Base-by-base conservation (phyloP, 2,329 filamentous ascomycete species). In the Ophiocordyceps australis region DNA sequence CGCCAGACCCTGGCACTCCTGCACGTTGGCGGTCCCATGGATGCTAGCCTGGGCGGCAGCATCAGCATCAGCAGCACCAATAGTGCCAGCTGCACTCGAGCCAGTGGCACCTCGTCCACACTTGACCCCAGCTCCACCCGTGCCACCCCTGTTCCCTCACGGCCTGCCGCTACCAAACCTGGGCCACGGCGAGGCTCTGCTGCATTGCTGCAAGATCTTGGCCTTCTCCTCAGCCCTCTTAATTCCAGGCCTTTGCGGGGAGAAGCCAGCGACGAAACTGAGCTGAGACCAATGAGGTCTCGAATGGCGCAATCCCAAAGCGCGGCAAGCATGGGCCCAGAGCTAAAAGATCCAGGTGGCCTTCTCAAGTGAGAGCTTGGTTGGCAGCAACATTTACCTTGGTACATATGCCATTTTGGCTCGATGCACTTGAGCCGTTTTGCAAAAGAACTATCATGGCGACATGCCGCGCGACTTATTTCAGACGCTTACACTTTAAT, bases 21-120 rank as follows among this genome's bases (percentile, higher is more conserved):
- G 38, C 85, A 93, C 36, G 74, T 83, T 2, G 82, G 82, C 14
- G 80, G 79, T 1, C 52, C 92, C 0, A 54, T 91, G 1, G 69
- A 74, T 5, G 59, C 59, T 12, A 34, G 50, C 2, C 26, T 28
- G 15, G 35, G 37, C 7, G 39, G 41, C 25, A 42, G 45, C 6
- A 40, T 40, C 25, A 42, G 44, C 32, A 45, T 38, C 26, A 38
- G 39, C 15, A 48, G 45, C 24, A 38, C 47, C 24, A 43, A 50
- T 21, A 48, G 52, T 9, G 51, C 52, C 17, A 63, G 58, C 33
- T 45, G 44, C 29, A 46, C n/a, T 21, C 48, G 52, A 9, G 51
- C 52, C 17, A 63, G 58, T 33, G 45, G 44, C 29, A 46, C 48
- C 14, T 61, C 57, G 5, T 47, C 45, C 4, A 55, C 17, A 50